Evolutionary conservation across 257 asterid genomes (phyloP), one percentile per base, ranked within the genome.

Genomic region (Phtheirospermum japonicum): DNA sequence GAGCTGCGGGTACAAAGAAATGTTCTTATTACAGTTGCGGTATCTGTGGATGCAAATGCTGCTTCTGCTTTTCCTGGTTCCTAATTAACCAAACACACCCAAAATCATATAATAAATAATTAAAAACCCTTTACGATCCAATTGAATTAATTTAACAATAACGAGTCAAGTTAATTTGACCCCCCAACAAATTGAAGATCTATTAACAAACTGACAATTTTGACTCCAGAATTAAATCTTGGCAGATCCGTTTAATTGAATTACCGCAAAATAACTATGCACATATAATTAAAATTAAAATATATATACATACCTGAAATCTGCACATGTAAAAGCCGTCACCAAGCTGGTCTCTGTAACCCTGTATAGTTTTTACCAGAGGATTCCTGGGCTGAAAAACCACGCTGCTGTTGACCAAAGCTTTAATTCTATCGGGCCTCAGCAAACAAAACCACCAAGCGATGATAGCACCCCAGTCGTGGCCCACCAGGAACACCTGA

Each of bases 271-370:
- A n/a, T n/a, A n/a, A n/a, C n/a, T n/a, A 4, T 3, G 7, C 37
- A 33, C 5, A 3, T 33, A 7, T 33, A 33, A 7, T 4, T 33
- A 7, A 3, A 6, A 4, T 6, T 36, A 6, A 36, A 36, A 36
- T 6, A 33, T 36, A 36, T 1, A 36, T 9, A 36, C 3, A 36
- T 46, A 75, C 83, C 85, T 78, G 90, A 58, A 83, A 83, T 67
- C 90, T 80, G 76, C 77, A 73, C 5, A 83, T 59, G 10, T 83
- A 83, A 57, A 78, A 74, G 20, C 67, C 80, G 49, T 83, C 90
- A 0, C 87, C 90, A 36, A 71, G 63, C 5, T 11, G 13, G 32
- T 72, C 74, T 34, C 75, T 65, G 11, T 57, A 43, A 11, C 73
- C 69, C 46, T 83, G 71, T 3, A 80, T 17, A 5, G 78, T 68